Conservation (phyloP, 306 rosid genomes). For the Fragaria ananassa region DNA sequence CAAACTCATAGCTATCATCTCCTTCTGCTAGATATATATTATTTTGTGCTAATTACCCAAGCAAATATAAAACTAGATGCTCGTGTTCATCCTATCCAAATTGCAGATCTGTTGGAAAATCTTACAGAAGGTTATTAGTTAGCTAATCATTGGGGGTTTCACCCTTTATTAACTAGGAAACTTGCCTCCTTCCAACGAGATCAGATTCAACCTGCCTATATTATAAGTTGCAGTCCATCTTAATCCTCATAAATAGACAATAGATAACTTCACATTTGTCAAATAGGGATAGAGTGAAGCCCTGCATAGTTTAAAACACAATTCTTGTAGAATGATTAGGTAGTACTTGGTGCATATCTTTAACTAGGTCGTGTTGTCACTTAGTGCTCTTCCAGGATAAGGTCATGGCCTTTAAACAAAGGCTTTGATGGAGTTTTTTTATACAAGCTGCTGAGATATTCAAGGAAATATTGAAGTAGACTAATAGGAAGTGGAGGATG, state of each 20-base stretch:
- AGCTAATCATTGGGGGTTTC: constrained; percentile 5
- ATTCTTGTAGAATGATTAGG: not conserved
- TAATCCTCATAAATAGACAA: not conserved
- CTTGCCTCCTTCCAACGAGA: not conserved
- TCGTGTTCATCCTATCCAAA: not conserved
- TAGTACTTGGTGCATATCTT: not conserved
- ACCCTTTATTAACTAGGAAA: not conserved
- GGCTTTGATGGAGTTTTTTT: too few relatives aligned
- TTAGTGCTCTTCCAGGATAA: not conserved
- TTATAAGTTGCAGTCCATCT: not conserved
- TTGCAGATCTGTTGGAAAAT: not conserved
- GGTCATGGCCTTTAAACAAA: not conserved
- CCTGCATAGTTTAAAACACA: not conserved
- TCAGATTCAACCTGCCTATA: not conserved
- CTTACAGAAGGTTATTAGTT: constrained; percentile 3
- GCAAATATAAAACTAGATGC: not conserved
- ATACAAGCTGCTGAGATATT: not conserved
- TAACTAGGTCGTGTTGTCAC: constrained; percentile 5
- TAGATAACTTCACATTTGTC: constrained; percentile 4
- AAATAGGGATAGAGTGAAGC: constrained; percentile 2
- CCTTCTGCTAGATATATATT: not conserved
- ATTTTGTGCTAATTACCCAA: not conserved
- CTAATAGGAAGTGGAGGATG: not conserved
- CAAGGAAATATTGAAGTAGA: not conserved
- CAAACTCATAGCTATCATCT: not conserved